Conservation (phyloP, 1,284 basidiomycete species). For the Moniliella sp. region DNA sequence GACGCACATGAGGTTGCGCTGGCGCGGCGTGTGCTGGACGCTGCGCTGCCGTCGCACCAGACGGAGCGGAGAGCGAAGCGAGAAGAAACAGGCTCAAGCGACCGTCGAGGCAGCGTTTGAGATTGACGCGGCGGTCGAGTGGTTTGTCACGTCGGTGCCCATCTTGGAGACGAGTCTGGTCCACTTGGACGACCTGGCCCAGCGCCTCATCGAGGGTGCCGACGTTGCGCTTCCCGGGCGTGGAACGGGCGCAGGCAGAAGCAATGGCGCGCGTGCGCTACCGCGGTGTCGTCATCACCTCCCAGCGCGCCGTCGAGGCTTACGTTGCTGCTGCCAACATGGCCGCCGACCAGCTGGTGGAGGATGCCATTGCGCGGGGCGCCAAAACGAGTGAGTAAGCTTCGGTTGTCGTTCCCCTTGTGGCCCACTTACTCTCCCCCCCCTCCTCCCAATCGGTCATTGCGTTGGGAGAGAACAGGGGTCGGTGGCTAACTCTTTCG, state of each 20-base stretch:
- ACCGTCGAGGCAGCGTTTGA: constrained; percentile 5
- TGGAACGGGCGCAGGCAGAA: background rate
- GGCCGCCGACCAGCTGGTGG: background rate
- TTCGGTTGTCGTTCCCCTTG: background rate
- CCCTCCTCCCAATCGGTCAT: no score
- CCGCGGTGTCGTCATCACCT: constrained; percentile 21
- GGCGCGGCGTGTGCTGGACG: constrained; percentile 5
- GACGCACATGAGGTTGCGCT: background rate
- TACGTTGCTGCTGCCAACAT: constrained; percentile 12
- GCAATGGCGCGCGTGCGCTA: background rate
- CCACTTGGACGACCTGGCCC: constrained; percentile 9
- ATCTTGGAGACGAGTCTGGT: constrained; percentile 13
- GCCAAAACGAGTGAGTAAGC: background rate
- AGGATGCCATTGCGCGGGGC: background rate
- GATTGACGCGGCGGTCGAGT: constrained; percentile 13
- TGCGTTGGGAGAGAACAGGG: no score
- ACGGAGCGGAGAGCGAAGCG: no score
- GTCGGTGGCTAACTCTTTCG: no score
- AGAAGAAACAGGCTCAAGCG: no score
- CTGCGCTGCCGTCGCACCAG: no score
- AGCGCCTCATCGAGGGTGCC: constrained; percentile 8
- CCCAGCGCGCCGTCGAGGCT: constrained; percentile 22
- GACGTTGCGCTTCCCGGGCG: background rate
- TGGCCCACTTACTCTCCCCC: no score
- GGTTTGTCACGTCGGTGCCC: constrained; percentile 18